Percentiles rank a stretch among this genome's conserved stretches.
Evolutionary conservation across 345 rosid genomes (phyloP).

Genomic region (Lepidium didymum): DNA sequence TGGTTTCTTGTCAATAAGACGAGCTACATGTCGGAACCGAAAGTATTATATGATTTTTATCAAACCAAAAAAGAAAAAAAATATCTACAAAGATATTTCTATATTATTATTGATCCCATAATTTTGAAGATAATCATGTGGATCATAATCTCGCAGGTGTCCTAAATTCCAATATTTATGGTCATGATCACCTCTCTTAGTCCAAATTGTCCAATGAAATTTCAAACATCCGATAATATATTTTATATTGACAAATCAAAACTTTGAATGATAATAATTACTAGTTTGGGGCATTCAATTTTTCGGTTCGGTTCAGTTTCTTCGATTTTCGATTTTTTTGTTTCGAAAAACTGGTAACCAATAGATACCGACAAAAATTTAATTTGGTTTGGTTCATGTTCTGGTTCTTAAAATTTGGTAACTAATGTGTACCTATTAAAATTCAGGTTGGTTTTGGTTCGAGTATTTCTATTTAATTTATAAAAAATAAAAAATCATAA

Average conservation of each 20-base stretch:
- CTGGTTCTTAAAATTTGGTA: too few relatives aligned
- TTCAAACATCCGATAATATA: neutral
- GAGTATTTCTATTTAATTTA: too few relatives aligned
- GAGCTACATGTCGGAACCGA: neutral
- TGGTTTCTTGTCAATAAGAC: neutral
- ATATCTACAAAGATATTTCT: neutral
- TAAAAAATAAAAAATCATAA: too few relatives aligned
- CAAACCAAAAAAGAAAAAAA: neutral
- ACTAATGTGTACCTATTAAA: too few relatives aligned
- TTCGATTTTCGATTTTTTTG: too few relatives aligned
- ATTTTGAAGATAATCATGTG: neutral
- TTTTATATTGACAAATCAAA: neutral
- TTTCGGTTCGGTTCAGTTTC: too few relatives aligned
- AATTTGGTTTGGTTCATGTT: too few relatives aligned
- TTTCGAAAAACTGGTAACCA: too few relatives aligned
- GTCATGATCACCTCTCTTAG: neutral
- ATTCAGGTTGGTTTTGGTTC: too few relatives aligned
- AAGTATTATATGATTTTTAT: neutral
- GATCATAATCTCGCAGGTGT: slow-evolving; percentile 8
- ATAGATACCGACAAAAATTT: too few relatives aligned
- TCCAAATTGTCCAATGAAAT: slow-evolving; percentile 1
- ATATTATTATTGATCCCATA: neutral
- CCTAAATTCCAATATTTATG: neutral
- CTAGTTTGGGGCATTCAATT: too few relatives aligned
- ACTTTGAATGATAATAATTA: neutral